Conservation (phyloP, 2,329 filamentous ascomycete genomes). For the Penicillium sp. region DNA sequence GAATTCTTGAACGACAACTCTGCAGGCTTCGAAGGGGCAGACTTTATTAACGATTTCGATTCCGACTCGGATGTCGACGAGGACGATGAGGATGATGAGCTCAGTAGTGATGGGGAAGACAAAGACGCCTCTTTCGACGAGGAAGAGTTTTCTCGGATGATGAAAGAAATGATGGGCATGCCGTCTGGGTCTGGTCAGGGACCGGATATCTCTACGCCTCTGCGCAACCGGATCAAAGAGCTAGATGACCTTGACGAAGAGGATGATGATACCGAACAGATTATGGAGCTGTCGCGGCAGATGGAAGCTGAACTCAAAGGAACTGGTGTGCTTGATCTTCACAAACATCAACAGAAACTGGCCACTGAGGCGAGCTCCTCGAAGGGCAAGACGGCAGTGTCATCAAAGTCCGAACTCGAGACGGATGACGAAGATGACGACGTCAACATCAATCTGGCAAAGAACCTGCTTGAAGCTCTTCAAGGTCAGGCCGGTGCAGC, state of each 20-base stretch:
- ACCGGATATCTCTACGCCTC: conserved; percentile 24
- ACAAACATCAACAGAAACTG: conserved; percentile 29
- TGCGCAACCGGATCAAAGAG: conserved; percentile 47
- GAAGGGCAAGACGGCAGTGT: conserved; percentile 36
- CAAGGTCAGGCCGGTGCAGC: conserved; percentile 84
- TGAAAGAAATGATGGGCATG: conserved; percentile 88
- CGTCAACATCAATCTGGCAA: conserved; percentile 83
- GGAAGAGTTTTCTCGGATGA: conserved; percentile 80
- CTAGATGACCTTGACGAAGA: conserved; percentile 53
- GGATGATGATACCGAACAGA: conserved; percentile 64
- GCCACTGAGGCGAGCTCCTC: conserved; percentile 27
- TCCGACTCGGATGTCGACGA: conserved; percentile 62
- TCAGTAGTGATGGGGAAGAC: conserved; percentile 68
- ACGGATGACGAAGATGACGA: conserved; percentile 61
- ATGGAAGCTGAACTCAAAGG: conserved; percentile 54
- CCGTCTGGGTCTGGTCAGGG: conserved; percentile 46
- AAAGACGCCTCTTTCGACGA: conserved; percentile 81
- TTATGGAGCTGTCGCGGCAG: conserved; percentile 48
- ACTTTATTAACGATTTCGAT: conserved; percentile 71
- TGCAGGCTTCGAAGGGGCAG: conserved; percentile 77
- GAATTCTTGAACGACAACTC: conserved; percentile 84
- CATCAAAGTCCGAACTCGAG: conserved; percentile 16
- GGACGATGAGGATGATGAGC: conserved; percentile 55
- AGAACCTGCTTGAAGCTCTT: conserved; percentile 89
- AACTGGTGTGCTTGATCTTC: conserved; percentile 50